Evolutionary conservation across 768 basidiomycete species (phyloP), one percentile per base, ranked within the genome.

Genomic region (Boletus reticulatus): DNA sequence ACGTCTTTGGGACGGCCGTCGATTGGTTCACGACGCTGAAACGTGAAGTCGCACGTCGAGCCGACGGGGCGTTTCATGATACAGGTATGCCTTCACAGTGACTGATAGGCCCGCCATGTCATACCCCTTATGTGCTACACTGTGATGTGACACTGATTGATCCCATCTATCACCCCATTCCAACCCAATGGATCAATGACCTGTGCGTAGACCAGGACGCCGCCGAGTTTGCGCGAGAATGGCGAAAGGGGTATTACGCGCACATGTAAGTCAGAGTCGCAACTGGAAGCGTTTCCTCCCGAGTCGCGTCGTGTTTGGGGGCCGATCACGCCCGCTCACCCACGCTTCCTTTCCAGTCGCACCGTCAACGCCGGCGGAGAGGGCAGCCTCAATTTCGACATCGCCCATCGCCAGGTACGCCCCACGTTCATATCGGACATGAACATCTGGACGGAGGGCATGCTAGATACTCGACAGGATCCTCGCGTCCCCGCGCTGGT

Each of bases 381-480:
- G 38, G 85, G 83, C 0, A 74, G 81, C 3, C 68, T 64, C 8
- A 84, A 79, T 59, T 71, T 84, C 12, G 87, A 88, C 53, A 50
- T 71, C 20, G 76, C 81, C 72, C 84, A 87, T 62, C 74, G 83
- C 53, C 62, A 84, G 72, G 84, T 79, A 50, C 31, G 72, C 59
- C 19, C 37, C 36, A 22, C 17, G 3, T 24, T 14, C 27, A 10
- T 17, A 16, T 31, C 44, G 27, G 13, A 34, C 9, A 29, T 29
- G 14, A 14, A 16, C 16, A 1, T 12, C 36, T 37, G 13, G 16
- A 4, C 38, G 16, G 16, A 39, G 19, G 34, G 5, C 9, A 19
- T 13, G 6, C 12, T 27, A 88, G 85, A 77, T 85, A 38, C 76
- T 88, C 31, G 81, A 88, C 20, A 55, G 62, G 16, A 79, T 88